phyloP scores from a whole-genome alignment of 352 stramenopile genomes.

The Globisporangium nunn region DNA sequence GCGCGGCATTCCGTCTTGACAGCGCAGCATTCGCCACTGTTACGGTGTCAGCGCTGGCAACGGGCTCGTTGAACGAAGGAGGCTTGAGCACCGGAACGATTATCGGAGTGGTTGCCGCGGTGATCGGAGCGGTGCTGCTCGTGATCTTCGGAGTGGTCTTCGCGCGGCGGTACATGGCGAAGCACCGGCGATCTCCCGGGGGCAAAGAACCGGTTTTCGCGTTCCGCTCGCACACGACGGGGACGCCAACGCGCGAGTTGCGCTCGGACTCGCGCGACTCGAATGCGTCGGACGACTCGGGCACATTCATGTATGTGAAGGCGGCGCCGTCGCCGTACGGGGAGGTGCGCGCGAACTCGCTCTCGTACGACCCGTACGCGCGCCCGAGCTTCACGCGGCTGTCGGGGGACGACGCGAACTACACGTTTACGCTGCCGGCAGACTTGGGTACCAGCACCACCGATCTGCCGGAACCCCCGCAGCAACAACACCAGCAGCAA shows the following conservation, averaged over 20 bases:
- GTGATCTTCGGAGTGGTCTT: conserved; percentile 20
- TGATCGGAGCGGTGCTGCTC: conserved; percentile 22
- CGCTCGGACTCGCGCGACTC: conserved; percentile 30
- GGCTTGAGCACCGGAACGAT: conserved; percentile 21
- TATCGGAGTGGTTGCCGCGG: conserved; percentile 26
- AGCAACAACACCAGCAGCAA: too few species aligned
- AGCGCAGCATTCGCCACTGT: conserved; percentile 30
- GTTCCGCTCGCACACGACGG: conserved; percentile 30
- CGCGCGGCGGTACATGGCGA: conserved; percentile 15
- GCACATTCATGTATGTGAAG: conserved; percentile 49
- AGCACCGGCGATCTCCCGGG: background rate
- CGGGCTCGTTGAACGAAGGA: conserved; percentile 11
- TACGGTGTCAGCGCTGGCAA: conserved; percentile 16
- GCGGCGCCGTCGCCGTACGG: conserved; percentile 29
- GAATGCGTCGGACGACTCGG: conserved; percentile 30
- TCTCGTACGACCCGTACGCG: conserved; percentile 49
- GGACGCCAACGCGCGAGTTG: conserved; percentile 24
- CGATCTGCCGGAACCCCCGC: too few species aligned
- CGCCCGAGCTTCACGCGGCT: conserved; percentile 23
- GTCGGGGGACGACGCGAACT: conserved; percentile 19
- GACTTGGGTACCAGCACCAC: background rate
- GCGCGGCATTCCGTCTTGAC: conserved; percentile 34
- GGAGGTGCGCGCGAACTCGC: conserved; percentile 24
- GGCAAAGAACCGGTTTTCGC: conserved; percentile 33
- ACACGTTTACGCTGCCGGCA: conserved; percentile 36